Evolutionary conservation across 208 protist genomes (phyloP).

Genomic region (Strigomonas culicis): DNA sequence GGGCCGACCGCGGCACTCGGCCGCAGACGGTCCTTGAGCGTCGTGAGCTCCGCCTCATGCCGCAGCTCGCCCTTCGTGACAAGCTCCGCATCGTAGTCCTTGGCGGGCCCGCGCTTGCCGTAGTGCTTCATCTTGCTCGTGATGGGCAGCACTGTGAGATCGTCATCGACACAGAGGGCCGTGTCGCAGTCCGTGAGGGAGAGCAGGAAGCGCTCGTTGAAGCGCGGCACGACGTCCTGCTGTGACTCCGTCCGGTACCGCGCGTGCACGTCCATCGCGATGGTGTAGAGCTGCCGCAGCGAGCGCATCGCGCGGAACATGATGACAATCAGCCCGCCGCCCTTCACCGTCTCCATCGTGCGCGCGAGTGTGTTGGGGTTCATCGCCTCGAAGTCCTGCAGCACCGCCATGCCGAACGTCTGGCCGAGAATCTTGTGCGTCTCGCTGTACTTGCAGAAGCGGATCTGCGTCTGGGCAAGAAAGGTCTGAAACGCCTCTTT

Average conservation of each 20-base stretch:
- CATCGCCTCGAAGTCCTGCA: slow-evolving; percentile 99
- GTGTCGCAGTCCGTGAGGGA: slow-evolving; percentile 95
- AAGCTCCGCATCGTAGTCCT: slow-evolving; percentile 57
- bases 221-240: slow-evolving; percentile 93
- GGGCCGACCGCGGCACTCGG: slow-evolving; percentile 82
- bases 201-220: slow-evolving; percentile 99
- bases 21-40: slow-evolving; percentile 77
- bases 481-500: slow-evolving; percentile 99
- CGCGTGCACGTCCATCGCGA: slow-evolving; percentile 99
- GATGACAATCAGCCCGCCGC: slow-evolving; percentile 98
- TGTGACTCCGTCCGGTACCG: slow-evolving; percentile 88
- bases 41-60: slow-evolving; percentile 79
- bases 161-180: slow-evolving; percentile 98
- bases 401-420: slow-evolving; percentile 99
- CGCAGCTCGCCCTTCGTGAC: slow-evolving; percentile 66
- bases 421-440: slow-evolving; percentile 99
- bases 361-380: slow-evolving; percentile 99
- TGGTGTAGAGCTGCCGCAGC: slow-evolving; percentile 97
- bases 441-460: slow-evolving; percentile 99
- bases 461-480: slow-evolving; percentile 97
- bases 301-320: slow-evolving; percentile 96
- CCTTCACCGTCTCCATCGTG: slow-evolving; percentile 99
- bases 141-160: slow-evolving; percentile 98
- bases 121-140: slow-evolving; percentile 82
- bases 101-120: slow-evolving; percentile 28